phyloP scores from a whole-genome alignment of 1,284 basidiomycete species.

The Ustilago hordei region DNA sequence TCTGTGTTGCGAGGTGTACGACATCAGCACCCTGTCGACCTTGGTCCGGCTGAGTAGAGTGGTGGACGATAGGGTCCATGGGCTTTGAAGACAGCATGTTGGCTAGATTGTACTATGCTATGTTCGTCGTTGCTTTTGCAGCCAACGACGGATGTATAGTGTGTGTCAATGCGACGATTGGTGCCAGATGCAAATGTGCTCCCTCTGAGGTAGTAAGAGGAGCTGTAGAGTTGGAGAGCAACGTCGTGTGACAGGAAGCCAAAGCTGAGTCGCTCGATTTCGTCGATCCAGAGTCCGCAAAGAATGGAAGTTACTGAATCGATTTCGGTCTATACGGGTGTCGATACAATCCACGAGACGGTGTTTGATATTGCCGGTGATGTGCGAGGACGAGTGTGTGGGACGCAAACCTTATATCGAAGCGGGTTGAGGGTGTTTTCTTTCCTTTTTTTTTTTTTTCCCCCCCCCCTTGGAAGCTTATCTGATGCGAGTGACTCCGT shows the following conservation, averaged over 20 bases:
- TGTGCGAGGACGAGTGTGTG: slow-evolving; percentile 1
- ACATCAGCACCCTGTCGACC: slow-evolving; percentile 21
- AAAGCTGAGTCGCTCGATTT: neutral
- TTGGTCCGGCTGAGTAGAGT: slow-evolving; percentile 27
- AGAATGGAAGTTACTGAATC: neutral
- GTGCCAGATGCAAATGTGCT: neutral
- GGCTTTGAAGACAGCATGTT: slow-evolving; percentile 57
- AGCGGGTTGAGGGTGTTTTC: slow-evolving; percentile 14
- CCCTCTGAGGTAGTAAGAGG: neutral
- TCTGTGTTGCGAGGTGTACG: slow-evolving; percentile 44
- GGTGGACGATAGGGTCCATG: slow-evolving; percentile 55
- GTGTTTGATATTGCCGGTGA: neutral
- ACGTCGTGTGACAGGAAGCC: neutral
- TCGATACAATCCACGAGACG: neutral
- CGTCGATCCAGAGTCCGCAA: neutral
- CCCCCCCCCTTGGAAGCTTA: neutral
- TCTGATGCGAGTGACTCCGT: slow-evolving; percentile 6
- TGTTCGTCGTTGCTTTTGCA: slow-evolving; percentile 8
- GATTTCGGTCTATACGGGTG: neutral
- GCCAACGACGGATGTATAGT: slow-evolving; percentile 1
- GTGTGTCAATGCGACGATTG: neutral
- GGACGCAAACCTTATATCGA: slow-evolving; percentile 24
- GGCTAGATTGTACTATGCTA: neutral
- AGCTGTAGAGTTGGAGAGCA: neutral
- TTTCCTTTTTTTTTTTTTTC: neutral